Evolutionary conservation across 2,329 filamentous ascomycete species (phyloP), one percentile per base, ranked within the genome.

Genomic region (Pseudocercospora fijiensis): DNA sequence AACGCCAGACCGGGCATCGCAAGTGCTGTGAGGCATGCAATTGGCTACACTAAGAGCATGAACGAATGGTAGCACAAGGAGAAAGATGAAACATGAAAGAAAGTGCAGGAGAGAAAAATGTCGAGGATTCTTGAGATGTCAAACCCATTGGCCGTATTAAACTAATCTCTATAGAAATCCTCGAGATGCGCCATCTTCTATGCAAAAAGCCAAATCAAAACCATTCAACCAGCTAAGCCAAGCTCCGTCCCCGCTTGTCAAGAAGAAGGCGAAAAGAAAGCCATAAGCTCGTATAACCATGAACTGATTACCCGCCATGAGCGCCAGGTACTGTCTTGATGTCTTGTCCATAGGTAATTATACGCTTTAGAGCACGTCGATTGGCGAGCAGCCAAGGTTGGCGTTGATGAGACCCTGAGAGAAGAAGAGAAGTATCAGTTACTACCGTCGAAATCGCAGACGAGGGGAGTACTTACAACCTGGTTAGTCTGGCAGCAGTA

Each of bases 41-140:
- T 64, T 7, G 43, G 57, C 20, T 64, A 60, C 45, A 60, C 62
- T 2, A 60, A 57, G 58, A 57, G 52, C 9, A 64, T 64, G 62
- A 64, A 64, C 30, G 43, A 61, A 20, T 64, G 24, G 26, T 1
- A 27, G 24, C 6, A 10, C 2, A 53, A 53, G 49, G 11, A 27
- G 24, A 28, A 24, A 27, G 20, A 8, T 26, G 49, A 52, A 3
- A 30, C 7, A 11, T 5, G 18, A n/a, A 37, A 37, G 13, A 13
- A 37, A 37, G 4, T 24, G 45, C 18, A 49, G 4, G 3, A 13
- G 18, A 6, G 9, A 20, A 3, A 49, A 3, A 49, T 20, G 22
- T 37, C 45, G 45, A 49, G 43, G 43, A 24, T 16, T 22, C n/a
- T 16, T 47, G 18, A 47, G 43, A 47, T 47, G 43, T 47, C 43